Percentiles rank a stretch among this genome's conserved stretches.
Conservation (phyloP, 495 filamentous ascomycete species). For the Lepraria neglecta region DNA sequence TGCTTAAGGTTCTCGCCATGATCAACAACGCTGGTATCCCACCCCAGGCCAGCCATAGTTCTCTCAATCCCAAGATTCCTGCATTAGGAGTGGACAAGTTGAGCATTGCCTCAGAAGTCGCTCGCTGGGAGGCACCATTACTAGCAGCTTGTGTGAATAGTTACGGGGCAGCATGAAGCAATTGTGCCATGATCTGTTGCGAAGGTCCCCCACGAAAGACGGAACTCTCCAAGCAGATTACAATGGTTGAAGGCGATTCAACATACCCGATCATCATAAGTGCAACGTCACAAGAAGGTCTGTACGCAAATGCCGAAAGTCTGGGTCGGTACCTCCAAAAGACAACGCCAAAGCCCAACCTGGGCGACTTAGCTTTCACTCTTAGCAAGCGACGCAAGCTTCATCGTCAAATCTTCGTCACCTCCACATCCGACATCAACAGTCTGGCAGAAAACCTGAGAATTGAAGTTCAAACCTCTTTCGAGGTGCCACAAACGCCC, state of each 20-base stretch:
- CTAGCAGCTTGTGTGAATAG: slow-evolving; percentile 37
- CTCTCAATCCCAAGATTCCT: slow-evolving; percentile 39
- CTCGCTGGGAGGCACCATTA: slow-evolving; percentile 19
- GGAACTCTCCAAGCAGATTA: no score
- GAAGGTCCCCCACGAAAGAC: neutral
- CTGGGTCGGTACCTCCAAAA: slow-evolving; percentile 16
- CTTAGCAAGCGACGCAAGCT: slow-evolving; percentile 13
- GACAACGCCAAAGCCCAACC: neutral
- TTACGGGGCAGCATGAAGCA: slow-evolving; percentile 45
- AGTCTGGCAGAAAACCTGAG: neutral
- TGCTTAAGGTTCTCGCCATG: slow-evolving; percentile 37
- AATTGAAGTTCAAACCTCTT: neutral
- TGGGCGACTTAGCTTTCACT: slow-evolving; percentile 25
- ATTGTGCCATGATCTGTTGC: slow-evolving; percentile 31
- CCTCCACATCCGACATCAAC: slow-evolving; percentile 12
- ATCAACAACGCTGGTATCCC: slow-evolving; percentile 32
- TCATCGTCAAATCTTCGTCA: slow-evolving; percentile 11
- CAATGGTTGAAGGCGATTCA: neutral
- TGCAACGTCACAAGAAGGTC: neutral
- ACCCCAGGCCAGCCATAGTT: slow-evolving; percentile 36
- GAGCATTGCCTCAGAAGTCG: slow-evolving; percentile 33
- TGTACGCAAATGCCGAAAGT: slow-evolving; percentile 17
- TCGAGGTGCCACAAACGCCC: slow-evolving; percentile 9
- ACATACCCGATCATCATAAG: slow-evolving; percentile 19
- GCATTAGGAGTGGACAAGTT: slow-evolving; percentile 27